Evolutionary conservation across 1,284 basidiomycete species (phyloP), one percentile per base, ranked within the genome.

Genomic region (Wallemia mellicola): DNA sequence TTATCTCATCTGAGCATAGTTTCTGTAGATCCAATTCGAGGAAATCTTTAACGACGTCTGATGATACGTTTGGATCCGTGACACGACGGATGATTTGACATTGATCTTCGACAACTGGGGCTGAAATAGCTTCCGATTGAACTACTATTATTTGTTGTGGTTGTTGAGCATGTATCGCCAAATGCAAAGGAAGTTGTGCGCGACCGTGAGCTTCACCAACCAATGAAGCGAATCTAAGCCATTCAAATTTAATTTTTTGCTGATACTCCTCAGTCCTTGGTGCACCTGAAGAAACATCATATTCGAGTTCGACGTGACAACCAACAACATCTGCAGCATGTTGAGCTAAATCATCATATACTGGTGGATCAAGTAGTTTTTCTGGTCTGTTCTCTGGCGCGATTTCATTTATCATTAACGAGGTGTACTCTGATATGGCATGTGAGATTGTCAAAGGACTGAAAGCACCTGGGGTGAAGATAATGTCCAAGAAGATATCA

Each of bases 221-320:
- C 11, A 66, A 59, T 17, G 63, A 61, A 19, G 64, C 62, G 48
- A 66, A 62, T 25, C 63, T 59, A 26, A 66, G 60, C 62, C 63
- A 65, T 54, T 66, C 65, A 55, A 62, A 54, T 58, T 66, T 66
- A 59, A 65, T 57, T 22, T 58, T 59, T 58, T 66, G 63, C 59
- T 63, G 60, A 58, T 63, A 66, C 26, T 60, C 59, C 27, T 65
- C 65, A 33, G 63, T 61, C 27, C 64, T 60, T 15, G 61, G 59
- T 1, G 63, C 63, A 1, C 67, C 67, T 2, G 65, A 65, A 38
- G 61, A 59, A 11, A 59, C 30, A 19, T 63, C 63, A 27, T 64
- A 61, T 59, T 63, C 62, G 2, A 67, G 59, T 15, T 55, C 22
- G 19, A 68, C 62, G 24, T 63, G 60, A 27, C 59, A 62, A 3